Percentiles rank a stretch among this genome's conserved stretches.
Evolutionary conservation across 192 early-diverging fungal genomes (phyloP).

Genomic region (Gonapodya sp.): DNA sequence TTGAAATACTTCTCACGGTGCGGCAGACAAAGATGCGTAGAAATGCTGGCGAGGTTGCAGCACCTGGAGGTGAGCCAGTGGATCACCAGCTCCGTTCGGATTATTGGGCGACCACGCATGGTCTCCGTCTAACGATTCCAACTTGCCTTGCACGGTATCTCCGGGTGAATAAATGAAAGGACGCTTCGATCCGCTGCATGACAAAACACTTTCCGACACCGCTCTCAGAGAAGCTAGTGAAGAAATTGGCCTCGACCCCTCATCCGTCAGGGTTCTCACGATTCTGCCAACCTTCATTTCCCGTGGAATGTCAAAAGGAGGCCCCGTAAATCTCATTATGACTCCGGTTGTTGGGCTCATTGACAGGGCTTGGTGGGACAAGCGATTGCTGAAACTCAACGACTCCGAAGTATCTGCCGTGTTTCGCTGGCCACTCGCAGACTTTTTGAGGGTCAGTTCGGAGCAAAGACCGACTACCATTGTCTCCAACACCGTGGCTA

Average conservation of each 20-base stretch:
- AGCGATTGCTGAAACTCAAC: not conserved
- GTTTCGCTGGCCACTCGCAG: not conserved
- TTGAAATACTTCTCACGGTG: conserved; percentile 5
- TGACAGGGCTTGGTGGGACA: not conserved
- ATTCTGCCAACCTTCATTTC: not conserved
- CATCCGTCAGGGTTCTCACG: not conserved
- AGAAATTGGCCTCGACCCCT: not conserved
- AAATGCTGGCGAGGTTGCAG: conserved; percentile 2
- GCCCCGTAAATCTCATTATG: not conserved
- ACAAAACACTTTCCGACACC: not conserved
- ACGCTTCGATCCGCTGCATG: not conserved
- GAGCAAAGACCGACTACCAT: no score
- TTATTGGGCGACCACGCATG: no score
- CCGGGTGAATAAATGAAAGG: no score
- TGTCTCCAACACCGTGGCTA: not conserved
- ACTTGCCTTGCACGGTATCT: no score
- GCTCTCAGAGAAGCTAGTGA: not conserved
- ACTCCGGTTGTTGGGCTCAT: conserved; percentile 5
- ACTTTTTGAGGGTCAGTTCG: not conserved
- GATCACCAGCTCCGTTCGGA: no score
- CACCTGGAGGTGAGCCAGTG: not conserved
- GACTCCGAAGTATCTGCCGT: not conserved
- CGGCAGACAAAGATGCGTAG: conserved; percentile 7
- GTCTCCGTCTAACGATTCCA: no score
- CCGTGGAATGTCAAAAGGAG: not conserved